Conservation (phyloP, 2,329 filamentous ascomycete genomes). For the Emergomyces orientalis region DNA sequence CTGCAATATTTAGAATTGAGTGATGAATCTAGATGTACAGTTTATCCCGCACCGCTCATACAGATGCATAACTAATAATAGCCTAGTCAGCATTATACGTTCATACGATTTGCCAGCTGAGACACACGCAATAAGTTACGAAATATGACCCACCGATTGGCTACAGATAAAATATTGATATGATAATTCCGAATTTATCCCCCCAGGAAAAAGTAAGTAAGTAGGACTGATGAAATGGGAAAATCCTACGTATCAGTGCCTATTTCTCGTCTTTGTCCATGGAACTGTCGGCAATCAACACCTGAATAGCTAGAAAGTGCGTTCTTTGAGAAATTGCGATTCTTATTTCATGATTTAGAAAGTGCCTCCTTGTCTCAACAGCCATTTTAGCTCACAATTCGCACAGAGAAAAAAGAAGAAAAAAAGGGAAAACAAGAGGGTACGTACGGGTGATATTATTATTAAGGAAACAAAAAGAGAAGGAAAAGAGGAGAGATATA, state of each 20-base stretch:
- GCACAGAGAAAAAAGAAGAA: neutral
- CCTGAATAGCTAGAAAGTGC: neutral
- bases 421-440: neutral
- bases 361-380: neutral
- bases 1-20: neutral
- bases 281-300: no score
- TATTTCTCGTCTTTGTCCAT: conserved; percentile 20
- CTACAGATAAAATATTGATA: neutral
- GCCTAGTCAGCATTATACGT: neutral
- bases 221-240: no score
- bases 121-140: neutral
- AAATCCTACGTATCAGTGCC: no score
- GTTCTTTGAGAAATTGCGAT: neutral
- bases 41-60: neutral
- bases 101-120: neutral
- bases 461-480: neutral
- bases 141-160: neutral
- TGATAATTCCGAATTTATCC: no score
- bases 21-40: neutral
- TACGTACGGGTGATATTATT: neutral
- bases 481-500: neutral
- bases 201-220: no score
- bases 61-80: neutral
- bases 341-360: neutral
- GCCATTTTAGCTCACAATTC: neutral